Evolutionary conservation across 495 filamentous ascomycete genomes (phyloP), one percentile per base, ranked within the genome.

Genomic region (Neurospora sp.): DNA sequence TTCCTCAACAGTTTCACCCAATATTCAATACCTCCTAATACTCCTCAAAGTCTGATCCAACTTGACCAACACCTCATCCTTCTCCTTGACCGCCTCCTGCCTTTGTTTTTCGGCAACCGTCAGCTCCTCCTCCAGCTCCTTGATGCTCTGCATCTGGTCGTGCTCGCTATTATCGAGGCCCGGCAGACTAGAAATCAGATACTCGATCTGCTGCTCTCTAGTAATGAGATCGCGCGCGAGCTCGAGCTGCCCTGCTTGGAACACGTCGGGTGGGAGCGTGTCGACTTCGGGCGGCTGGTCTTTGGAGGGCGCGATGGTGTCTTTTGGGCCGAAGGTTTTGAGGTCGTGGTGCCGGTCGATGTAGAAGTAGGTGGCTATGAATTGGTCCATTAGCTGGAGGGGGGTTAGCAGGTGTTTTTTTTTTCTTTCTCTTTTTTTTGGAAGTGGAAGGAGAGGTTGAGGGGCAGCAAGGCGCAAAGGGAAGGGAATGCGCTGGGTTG

Each of bases 121-220:
- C 75, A 97, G 84, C 77, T 95, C 90, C 75, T 85, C 84, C 78
- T 97, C 93, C 76, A 98, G 79, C 75, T 90, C 91, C 74, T 84
- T 84, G 73, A 99, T 93, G 75, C 87, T 86, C 71, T 84, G 82
- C 78, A 92, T 87, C 83, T 99, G 96, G 79, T 94, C 91, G 73
- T 87, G 87, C 84, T 96, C 91, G 73, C 91, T 95, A 59, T 90
- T 91, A 20, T 92, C 92, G 68, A 97, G 88, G 0, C 96, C 96
- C 0, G 96, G 96, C n/a, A 99, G 83, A 18, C 87, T 86, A 3
- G 88, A 90, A 74, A 98, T 93, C 71, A 99, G 81, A 35, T 89
- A 85, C 83, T 99, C 96, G 76, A 98, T 96, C 87, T 97, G 94
- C 84, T 97, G 93, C 75, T 95, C 92, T 81, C 97, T 94, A 72